These are phyloP conservation scores for Ogataea nakhonphanomensis DNA, from an alignment of 805 yeast genomes.

Conservation along the genomic window DNA sequence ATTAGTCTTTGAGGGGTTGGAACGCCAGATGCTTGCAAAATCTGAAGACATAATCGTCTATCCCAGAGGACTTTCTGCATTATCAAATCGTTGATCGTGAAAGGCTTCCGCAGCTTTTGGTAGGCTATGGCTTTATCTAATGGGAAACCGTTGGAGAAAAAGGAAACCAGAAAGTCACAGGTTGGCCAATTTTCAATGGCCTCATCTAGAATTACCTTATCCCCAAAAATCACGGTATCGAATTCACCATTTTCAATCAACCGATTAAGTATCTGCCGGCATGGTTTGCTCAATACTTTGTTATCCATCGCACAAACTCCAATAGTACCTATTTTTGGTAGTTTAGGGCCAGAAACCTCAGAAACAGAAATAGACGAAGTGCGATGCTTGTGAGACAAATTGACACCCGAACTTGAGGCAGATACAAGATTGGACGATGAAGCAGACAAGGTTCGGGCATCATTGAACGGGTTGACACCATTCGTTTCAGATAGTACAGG, in stretches of 20 bases:
- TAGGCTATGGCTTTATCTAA: conserved; percentile 91
- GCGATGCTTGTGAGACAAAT: conserved; percentile 20
- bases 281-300: conserved; percentile 93
- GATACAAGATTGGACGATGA: conserved; percentile 11
- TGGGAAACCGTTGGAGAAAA: conserved; percentile 96
- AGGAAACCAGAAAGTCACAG: conserved; percentile 90
- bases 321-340: conserved; percentile 82
- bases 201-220: conserved; percentile 93
- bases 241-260: conserved; percentile 91
- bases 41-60: conserved; percentile 77
- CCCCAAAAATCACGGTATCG: conserved; percentile 95
- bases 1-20: conserved; percentile 88
- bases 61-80: conserved; percentile 98
- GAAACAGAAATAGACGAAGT: conserved; percentile 35
- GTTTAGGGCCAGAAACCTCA: conserved; percentile 43
- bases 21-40: conserved; percentile 77
- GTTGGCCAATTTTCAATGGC: conserved; percentile 97
- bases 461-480: background rate
- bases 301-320: conserved; percentile 99
- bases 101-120: conserved; percentile 87
- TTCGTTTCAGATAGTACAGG: conserved; percentile 1
- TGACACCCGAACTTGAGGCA: conserved; percentile 15
- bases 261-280: conserved; percentile 83
- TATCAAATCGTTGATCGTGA: conserved; percentile 78
- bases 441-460: conserved; percentile 10